Evolutionary conservation across 176 grass and related monocot species (phyloP).

Genomic region (Typha latifolia): DNA sequence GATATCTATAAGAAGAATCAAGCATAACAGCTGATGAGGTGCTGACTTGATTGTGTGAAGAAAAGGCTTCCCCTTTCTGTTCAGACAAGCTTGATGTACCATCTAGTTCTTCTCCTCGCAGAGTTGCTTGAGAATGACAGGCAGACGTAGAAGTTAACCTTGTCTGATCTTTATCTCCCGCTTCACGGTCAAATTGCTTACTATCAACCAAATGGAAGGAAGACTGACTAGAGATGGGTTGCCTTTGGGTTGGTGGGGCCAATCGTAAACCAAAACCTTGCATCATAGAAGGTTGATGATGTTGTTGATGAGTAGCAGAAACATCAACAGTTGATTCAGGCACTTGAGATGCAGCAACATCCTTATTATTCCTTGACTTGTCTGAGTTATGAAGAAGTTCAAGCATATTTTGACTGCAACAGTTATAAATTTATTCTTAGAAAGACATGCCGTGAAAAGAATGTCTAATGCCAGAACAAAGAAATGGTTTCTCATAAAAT

Average conservation of each 20-base stretch:
- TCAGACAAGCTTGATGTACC: slow-evolving; percentile 2
- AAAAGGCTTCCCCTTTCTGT: neutral
- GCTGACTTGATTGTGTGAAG: neutral
- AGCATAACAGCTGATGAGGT: neutral
- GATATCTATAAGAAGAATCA: slow-evolving; percentile 3
- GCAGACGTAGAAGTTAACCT: slow-evolving; percentile 36
- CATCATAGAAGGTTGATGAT: slow-evolving; percentile 38
- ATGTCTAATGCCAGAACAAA: neutral
- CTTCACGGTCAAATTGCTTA: slow-evolving; percentile 38
- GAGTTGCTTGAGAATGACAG: slow-evolving; percentile 20
- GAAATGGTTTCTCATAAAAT: neutral
- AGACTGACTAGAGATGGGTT: slow-evolving; percentile 38
- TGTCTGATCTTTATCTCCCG: slow-evolving; percentile 30
- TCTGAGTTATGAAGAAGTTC: slow-evolving; percentile 89
- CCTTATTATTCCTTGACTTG: slow-evolving; percentile 46
- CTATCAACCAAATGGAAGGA: slow-evolving; percentile 24
- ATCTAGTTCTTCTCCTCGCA: slow-evolving; percentile 13
- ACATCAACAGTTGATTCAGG: slow-evolving; percentile 28
- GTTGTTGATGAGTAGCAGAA: slow-evolving; percentile 47
- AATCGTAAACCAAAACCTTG: slow-evolving; percentile 72
- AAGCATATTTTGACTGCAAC: slow-evolving; percentile 92
- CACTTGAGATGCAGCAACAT: slow-evolving; percentile 25
- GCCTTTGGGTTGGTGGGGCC: slow-evolving; percentile 59
- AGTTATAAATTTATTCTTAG: slow-evolving; percentile 24
- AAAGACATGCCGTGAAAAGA: neutral